Conservation (phyloP, 139 green algal species). For the Coelastrella sp. region DNA sequence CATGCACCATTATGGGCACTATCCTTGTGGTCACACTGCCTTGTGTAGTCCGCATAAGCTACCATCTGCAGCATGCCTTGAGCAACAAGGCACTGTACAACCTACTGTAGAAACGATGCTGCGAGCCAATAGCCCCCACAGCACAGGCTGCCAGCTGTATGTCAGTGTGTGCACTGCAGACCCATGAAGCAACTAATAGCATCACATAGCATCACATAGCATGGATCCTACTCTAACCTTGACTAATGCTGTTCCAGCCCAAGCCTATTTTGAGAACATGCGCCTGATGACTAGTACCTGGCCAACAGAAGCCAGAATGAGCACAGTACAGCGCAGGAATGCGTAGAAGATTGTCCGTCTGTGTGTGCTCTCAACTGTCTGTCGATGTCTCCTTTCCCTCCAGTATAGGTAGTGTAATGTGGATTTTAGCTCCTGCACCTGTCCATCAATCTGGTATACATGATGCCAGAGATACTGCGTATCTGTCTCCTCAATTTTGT, state of each 20-base stretch:
- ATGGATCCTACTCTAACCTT: background rate
- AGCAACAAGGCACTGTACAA: too few species aligned
- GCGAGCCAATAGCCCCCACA: too few species aligned
- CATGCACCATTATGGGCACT: too few species aligned
- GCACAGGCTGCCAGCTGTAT: too few species aligned
- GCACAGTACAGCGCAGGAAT: constrained; percentile 40
- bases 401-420: constrained; percentile 71
- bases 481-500: constrained; percentile 65
- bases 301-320: constrained; percentile 50
- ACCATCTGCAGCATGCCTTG: too few species aligned
- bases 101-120: too few species aligned
- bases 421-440: constrained; percentile 63
- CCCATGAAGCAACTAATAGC: background rate
- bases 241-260: background rate
- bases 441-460: constrained; percentile 64
- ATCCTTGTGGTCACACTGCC: too few species aligned
- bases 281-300: constrained; percentile 58
- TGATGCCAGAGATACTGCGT: constrained; percentile 63
- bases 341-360: constrained; percentile 60
- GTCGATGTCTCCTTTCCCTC: constrained; percentile 65
- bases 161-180: too few species aligned
- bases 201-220: background rate
- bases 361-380: constrained; percentile 67
- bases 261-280: constrained; percentile 51
- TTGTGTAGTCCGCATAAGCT: too few species aligned